Base-by-base conservation (phyloP, 257 asterid genomes). In the Verbascum thapsus region DNA sequence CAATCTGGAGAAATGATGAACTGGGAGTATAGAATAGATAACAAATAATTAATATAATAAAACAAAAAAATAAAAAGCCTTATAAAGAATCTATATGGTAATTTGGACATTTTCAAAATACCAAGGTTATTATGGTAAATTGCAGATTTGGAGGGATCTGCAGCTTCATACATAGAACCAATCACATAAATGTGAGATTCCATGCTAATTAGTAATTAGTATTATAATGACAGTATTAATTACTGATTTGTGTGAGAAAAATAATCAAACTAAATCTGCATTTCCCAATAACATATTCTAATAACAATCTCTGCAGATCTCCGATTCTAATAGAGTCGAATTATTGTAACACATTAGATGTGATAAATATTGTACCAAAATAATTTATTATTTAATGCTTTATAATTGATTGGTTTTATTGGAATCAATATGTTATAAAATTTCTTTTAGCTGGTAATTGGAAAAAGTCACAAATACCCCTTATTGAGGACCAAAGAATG, bases 151-250 rank as follows among this genome's bases (percentile, higher is more conserved):
- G 53, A 67, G 51, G 55, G 49, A 42, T 52, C 18, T 32, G 58
- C 65, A 64, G 23, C 37, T 52, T 37, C 61, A 43, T 23, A 51
- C 61, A 69, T 66, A 41, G 72, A 76, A 76, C 64, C 68, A 60
- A 61, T 59, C 41, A 58, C 75, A 67, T 67, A 71, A 63, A 76
- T 78, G 75, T 51, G 39, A 75, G 70, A 70, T 61, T 69, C 70
- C 73, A 49, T 57, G 30, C 60, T 20, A 63, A 53, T 26, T 64
- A n/a, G n/a, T n/a, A n/a, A n/a, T n/a, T n/a, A 62, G 50, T 59
- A 61, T 40, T 44, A 53, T n/a, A 40, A 34, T 49, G 53, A 34
- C 56, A 50, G 26, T 70, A 64, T 26, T 58, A 79, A 60, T 68
- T 47, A 59, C 60, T 39, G 64, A 48, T 52, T 56, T 48, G 74